Conservation (phyloP, 768 basidiomycete species). For the Tulasnella sp. region DNA sequence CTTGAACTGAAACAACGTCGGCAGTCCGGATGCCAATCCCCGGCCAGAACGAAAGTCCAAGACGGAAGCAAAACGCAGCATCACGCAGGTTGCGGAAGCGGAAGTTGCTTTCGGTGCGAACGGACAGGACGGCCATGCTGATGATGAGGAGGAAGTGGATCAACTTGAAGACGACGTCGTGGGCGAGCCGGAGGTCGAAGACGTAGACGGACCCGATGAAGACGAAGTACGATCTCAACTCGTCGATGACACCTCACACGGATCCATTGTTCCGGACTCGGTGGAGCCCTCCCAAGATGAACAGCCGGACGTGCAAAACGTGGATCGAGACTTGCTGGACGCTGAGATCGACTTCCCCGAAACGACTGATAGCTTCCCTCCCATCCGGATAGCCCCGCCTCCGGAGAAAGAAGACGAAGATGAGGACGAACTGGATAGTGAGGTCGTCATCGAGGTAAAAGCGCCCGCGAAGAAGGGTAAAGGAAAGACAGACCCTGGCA, state of each 20-base stretch:
- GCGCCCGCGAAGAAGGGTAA: neutral
- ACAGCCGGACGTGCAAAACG: neutral
- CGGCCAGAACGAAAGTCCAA: neutral
- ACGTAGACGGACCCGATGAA: too few relatives aligned
- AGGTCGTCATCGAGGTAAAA: neutral
- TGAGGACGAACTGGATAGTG: neutral
- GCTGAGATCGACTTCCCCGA: conserved; percentile 10
- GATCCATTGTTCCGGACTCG: neutral
- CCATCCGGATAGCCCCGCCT: conserved; percentile 5
- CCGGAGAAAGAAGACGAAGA: neutral
- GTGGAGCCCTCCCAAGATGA: neutral
- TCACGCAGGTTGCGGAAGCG: neutral
- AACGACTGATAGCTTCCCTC: conserved; percentile 18
- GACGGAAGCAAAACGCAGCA: neutral
- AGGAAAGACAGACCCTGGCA: neutral
- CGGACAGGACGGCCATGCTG: neutral
- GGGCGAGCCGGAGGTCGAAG: neutral
- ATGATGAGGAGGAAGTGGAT: neutral
- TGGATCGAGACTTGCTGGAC: neutral
- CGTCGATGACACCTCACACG: neutral
- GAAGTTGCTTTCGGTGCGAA: neutral
- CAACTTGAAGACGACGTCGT: neutral
- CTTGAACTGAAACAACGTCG: neutral
- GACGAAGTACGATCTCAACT: neutral
- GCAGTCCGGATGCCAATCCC: neutral